Evolutionary conservation across 805 yeast genomes (phyloP).

Genomic region (Kluyveromyces dobzhanskii): DNA sequence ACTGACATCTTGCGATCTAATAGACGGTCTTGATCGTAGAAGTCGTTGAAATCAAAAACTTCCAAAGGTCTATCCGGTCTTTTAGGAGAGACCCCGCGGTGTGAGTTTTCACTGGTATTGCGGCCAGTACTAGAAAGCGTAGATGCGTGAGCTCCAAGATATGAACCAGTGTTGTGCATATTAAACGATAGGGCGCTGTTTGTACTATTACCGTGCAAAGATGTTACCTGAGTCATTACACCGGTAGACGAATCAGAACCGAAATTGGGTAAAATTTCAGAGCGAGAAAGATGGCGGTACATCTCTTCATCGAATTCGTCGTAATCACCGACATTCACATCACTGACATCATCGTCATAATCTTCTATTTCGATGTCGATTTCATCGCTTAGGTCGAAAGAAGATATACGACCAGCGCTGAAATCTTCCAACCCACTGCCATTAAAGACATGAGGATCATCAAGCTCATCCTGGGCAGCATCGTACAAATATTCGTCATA

Average conservation of each 20-base stretch:
- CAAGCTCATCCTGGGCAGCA: constrained; percentile 3
- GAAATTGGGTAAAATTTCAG: not conserved
- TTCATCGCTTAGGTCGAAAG: constrained; percentile 4
- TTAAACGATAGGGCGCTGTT: not conserved
- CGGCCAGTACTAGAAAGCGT: not conserved
- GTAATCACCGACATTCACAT: constrained; percentile 21
- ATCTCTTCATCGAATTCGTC: constrained; percentile 28
- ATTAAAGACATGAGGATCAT: not conserved
- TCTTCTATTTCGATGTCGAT: constrained; percentile 7
- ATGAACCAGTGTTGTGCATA: not conserved
- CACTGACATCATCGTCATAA: constrained; percentile 18
- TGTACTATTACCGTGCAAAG: not conserved
- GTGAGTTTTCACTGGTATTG: not conserved
- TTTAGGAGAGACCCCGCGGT: constrained; percentile 1
- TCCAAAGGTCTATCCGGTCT: constrained; percentile 7
- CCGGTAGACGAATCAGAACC: not conserved
- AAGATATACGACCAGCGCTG: not conserved
- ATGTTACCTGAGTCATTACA: not conserved
- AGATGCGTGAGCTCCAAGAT: not conserved
- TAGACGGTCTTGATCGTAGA: not conserved
- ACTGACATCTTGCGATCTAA: not conserved
- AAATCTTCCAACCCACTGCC: not conserved
- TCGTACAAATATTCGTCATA: constrained; percentile 9
- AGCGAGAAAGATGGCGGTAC: constrained; percentile 18
- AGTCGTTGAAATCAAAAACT: constrained; percentile 3